Evolutionary conservation across 805 yeast species (phyloP), one percentile per base, ranked within the genome.

Genomic region (Candida nonsorbophila): DNA sequence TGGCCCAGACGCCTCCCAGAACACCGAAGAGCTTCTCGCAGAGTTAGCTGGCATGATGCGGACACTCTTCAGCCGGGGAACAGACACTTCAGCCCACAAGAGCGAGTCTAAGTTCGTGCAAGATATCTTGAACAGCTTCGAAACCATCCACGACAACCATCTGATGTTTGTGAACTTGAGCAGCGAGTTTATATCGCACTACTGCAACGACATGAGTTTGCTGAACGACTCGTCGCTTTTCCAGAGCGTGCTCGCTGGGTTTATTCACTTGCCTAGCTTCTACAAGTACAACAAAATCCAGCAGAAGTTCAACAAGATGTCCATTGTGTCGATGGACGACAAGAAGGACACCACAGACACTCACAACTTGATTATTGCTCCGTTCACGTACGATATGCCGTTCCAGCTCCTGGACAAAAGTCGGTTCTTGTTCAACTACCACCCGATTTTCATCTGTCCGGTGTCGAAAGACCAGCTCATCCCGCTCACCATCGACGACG

Each of bases 391-490:
- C 28, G 70, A 64, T 32, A 38, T 64, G 22, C 69, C 70, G 6
- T 64, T 64, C 40, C 67, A 58, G 38, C 40, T 64, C 13, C 64
- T 67, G 0, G 67, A 62, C 33, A 44, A 59, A 9, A 57, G 53
- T 39, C 41, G 63, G 30, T 60, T 62, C 30, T 43, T 63, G 16
- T 64, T 64, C 44, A 51, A 53, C 19, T 55, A 56, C 41, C 70
- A 64, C 42, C 68, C 69, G 4, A 62, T 64, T 8, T 64, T 64
- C 42, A 60, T 63, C n/a, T 64, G 70, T 37, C 69, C 70, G 4
- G 62, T 64, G 8, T 56, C 69, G 4, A 60, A 62, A 36, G 70
- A 64, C 32, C 69, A 64, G 34, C 38, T 61, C 15, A 42, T 60
- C 20, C 70, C 70, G 10, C 45, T 58, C 9, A 52, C 56, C 2